phyloP scores from a whole-genome alignment of 805 yeast species.

The Ogataea neopini region DNA sequence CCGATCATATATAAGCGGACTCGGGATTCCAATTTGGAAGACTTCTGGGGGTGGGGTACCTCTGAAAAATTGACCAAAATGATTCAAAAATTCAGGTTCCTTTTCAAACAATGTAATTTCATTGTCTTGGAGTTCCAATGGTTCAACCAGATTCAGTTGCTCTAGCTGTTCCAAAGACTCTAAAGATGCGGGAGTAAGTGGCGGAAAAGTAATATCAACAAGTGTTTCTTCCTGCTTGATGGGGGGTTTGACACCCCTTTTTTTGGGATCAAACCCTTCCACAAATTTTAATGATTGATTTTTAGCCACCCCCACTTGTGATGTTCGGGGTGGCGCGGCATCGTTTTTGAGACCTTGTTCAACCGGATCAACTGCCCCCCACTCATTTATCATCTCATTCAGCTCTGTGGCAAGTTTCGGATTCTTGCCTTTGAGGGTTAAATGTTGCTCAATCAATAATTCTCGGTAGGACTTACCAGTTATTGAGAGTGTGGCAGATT shows the following conservation, averaged over 20 bases:
- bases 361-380: not conserved
- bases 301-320: not conserved
- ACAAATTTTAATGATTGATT: not conserved
- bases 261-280: slow-evolving; percentile 1
- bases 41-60: not conserved
- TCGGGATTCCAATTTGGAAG: not conserved
- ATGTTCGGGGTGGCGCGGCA: too few relatives aligned
- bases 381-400: slow-evolving; percentile 14
- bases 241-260: not conserved
- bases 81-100: not conserved
- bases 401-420: slow-evolving; percentile 20
- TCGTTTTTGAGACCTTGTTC: too few relatives aligned
- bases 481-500: slow-evolving; percentile 19
- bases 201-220: not conserved
- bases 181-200: not conserved
- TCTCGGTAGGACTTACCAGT: slow-evolving; percentile 21
- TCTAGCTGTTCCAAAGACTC: not conserved
- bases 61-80: not conserved
- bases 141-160: not conserved
- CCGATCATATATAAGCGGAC: slow-evolving; percentile 5
- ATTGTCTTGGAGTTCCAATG: not conserved
- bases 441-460: slow-evolving; percentile 18
- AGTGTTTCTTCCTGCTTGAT: too few relatives aligned
- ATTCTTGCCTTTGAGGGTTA: slow-evolving; percentile 18
- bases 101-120: not conserved